Percentiles rank a stretch among this genome's conserved stretches.
Evolutionary conservation across 164 flowering plant genomes (phyloP).

Genomic region (Dillenia turbinata): DNA sequence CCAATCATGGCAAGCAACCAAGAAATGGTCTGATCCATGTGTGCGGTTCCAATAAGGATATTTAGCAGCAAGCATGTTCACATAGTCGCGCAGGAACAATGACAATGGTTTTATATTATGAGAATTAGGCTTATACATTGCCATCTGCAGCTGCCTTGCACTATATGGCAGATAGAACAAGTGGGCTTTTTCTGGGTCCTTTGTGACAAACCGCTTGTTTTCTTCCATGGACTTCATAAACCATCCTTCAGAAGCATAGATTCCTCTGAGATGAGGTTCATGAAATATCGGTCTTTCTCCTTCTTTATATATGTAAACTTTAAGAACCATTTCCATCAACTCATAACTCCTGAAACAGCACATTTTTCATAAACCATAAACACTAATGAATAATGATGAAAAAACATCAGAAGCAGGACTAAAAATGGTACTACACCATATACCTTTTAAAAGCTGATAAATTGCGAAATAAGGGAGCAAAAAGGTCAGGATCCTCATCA

Average conservation of each 20-base stretch:
- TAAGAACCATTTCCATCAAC: conserved; percentile 67
- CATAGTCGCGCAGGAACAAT: conserved; percentile 47
- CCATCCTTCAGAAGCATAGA: conserved; percentile 84
- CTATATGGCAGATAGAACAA: conserved; percentile 70
- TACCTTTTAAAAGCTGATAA: conserved; percentile 70
- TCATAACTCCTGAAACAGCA: conserved; percentile 54
- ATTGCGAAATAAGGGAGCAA: conserved; percentile 66
- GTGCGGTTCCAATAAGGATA: conserved; percentile 76
- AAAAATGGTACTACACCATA: too few relatives aligned
- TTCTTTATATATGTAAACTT: conserved; percentile 61
- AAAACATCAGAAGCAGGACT: too few relatives aligned
- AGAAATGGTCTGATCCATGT: conserved; percentile 64
- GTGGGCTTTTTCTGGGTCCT: conserved; percentile 67
- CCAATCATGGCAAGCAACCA: conserved; percentile 86
- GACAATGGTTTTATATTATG: conserved; percentile 51
- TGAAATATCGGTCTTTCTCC: conserved; percentile 61
- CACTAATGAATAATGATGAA: too few relatives aligned
- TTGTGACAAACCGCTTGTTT: conserved; percentile 53
- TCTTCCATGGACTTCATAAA: conserved; percentile 64
- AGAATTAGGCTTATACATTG: conserved; percentile 50
- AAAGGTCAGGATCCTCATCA: conserved; percentile 54
- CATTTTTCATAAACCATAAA: too few relatives aligned
- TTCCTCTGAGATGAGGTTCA: conserved; percentile 50
- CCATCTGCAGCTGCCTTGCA: conserved; percentile 47
- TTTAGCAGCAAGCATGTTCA: conserved; percentile 47